These are phyloP conservation scores for Apostasia ramifera DNA, from an alignment of 106 monocot species.

Conservation along the genomic window DNA sequence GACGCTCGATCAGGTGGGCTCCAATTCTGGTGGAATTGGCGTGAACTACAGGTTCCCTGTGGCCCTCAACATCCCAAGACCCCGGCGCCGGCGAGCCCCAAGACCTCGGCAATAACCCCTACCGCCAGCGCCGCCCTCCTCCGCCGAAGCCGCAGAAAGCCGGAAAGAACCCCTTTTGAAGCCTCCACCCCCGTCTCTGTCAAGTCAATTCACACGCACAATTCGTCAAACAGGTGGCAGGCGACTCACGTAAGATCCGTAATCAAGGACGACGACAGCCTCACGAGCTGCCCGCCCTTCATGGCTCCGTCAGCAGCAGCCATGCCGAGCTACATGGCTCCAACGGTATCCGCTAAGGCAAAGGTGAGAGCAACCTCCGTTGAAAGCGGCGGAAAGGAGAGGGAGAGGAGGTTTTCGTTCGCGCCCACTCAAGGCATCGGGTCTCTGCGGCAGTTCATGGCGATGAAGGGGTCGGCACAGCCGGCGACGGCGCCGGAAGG, in stretches of 20 bases:
- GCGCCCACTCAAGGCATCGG: constrained; percentile 36
- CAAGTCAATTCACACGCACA: neutral
- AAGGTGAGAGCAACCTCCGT: constrained; percentile 26
- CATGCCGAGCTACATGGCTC: constrained; percentile 76
- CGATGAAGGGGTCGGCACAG: neutral
- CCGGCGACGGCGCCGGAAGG: neutral
- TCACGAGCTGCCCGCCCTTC: constrained; percentile 74
- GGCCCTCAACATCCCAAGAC: neutral
- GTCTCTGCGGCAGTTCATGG: constrained; percentile 13
- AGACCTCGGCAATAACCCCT: neutral
- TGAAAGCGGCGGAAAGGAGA: constrained; percentile 6
- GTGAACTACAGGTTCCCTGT: constrained; percentile 30
- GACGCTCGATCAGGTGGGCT: constrained; percentile 24
- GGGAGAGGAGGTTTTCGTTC: constrained; percentile 41
- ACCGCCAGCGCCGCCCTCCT: neutral
- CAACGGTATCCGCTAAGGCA: constrained; percentile 71
- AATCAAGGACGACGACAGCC: constrained; percentile 59
- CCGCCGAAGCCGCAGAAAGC: constrained; percentile 5
- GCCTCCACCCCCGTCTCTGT: constrained; percentile 11
- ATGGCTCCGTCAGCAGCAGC: neutral
- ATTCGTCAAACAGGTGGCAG: constrained; percentile 11
- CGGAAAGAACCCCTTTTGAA: neutral
- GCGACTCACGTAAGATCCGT: neutral
- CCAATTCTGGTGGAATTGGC: constrained; percentile 57
- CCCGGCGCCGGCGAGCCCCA: neutral